Base-by-base conservation (phyloP, 2,329 filamentous ascomycete species). In the Ceratocystis cacaofunesta region DNA sequence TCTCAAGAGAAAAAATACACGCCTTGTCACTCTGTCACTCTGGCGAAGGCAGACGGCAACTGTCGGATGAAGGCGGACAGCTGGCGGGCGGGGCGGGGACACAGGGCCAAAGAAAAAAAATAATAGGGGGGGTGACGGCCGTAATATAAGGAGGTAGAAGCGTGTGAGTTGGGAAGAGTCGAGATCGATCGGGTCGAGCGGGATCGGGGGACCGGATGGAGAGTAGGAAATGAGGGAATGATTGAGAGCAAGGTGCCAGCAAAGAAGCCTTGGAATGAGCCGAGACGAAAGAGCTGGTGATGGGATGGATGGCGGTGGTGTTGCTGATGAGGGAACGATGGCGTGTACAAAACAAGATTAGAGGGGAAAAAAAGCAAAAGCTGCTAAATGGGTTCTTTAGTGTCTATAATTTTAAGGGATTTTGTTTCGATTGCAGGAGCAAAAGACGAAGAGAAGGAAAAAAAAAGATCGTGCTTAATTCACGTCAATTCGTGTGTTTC, bases 11-110 rank as follows among this genome's bases (percentile, higher is more conserved):
- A 41, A 41, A 41, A 41, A 41, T 41, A 41, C 36, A 41, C 36
- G 36, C 36, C 10, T 41, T 41, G 36, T 41, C 36, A 41, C 36
- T 36, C 32, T 41, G 61, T 61, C 65, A 64, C 61, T 66, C 65
- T 66, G 61, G 32, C 65, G 28, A 63, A 55, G 61, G 65, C 65
- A 66, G 65, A 66, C 43, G 61, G 64, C 65, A 61, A 19, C 46
- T 48, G 46, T 48, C 46, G n/a, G 17, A 48, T 48, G 15, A 41
- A 50, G 50, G 28, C 10, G 19, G 50, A 30, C 52, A 41, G 36
- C 36, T 41, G 36, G 36, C 36, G 36, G 36, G 36, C 36, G 36
- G 36, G 36, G 36, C 36, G 10, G 36, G 36, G 36, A 41, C 36
- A 41, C 25, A 63, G 22, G 61, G 25, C 22, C 28, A 28, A 28